Percentiles rank a stretch among this genome's conserved stretches.
These are phyloP conservation scores for Akebia trifoliata DNA, from an alignment of 164 flowering plant genomes.

Conservation along the genomic window DNA sequence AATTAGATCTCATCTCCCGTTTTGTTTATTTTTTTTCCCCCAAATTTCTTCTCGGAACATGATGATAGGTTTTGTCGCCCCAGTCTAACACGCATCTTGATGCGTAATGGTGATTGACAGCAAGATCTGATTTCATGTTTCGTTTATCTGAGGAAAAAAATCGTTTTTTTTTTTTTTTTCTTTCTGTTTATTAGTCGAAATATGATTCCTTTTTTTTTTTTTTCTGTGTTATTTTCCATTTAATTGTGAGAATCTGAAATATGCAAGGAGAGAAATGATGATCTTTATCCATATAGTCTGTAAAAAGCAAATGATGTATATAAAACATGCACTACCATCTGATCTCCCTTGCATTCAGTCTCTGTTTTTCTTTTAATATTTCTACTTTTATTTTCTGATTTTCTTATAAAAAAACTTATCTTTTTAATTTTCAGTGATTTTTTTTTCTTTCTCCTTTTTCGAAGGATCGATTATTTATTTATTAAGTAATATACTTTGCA, in stretches of 20 bases:
- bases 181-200: not conserved
- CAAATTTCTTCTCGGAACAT: not conserved
- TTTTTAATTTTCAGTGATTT: no score
- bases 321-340: conserved; percentile 8
- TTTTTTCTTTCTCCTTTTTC: no score
- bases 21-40: no score
- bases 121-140: not conserved
- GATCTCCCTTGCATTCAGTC: not conserved
- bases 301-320: not conserved
- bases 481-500: not conserved
- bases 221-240: no score
- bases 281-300: not conserved
- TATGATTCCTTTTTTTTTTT: no score
- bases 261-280: not conserved
- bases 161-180: not conserved
- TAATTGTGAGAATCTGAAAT: not conserved
- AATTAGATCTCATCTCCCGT: no score
- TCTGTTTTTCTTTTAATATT: not conserved
- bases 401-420: no score
- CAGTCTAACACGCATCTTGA: conserved; percentile 5
- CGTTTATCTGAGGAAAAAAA: not conserved
- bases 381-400: not conserved
- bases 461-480: no score
- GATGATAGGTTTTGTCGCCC: conserved; percentile 10
- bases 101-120: conserved; percentile 6